Evolutionary conservation across 306 rosid species (phyloP), one percentile per base, ranked within the genome.

Genomic region (Abrus pulchellus): DNA sequence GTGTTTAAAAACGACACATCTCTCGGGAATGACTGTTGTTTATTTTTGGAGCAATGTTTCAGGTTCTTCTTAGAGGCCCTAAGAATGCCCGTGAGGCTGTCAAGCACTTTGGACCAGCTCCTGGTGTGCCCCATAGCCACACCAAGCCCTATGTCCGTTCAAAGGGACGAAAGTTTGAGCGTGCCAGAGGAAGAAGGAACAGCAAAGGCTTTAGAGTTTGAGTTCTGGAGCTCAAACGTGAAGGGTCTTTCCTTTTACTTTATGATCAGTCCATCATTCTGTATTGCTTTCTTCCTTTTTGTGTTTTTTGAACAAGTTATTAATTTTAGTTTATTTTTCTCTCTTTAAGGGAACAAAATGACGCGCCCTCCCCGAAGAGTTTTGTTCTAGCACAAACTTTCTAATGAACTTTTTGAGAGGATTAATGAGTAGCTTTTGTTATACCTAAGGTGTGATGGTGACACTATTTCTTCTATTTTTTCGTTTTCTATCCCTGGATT

Each of bases 71-170:
- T 29, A 82, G 93, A 73, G 90, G 91, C n/a, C 91, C 88, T 1
- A 89, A 89, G 87, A 89, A 87, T 87, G 86, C 92, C 30, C 87
- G 93, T 33, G 93, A 87, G 74, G 93, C 93, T 48, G 91, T 87
- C 41, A 90, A 90, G 86, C 93, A 90, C 83, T 90, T 90, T 7
- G 93, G 93, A 10, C 87, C 90, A 29, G 93, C 91, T 29, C 91
- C 93, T 69, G 93, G 93, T 80, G 93, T 90, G 60, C 93, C 93
- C 40, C 93, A 90, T 72, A 82, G 93, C 76, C 87, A 90, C 82
- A 81, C 91, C 78, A 90, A 90, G 80, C 93, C 93, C 14, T 87
- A 85, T 74, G 86, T 87, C 7, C 88, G 88, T 47, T 3, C 90
- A 2, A 85, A 82, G 41, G 90, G 91, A 60, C 75, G 93, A 36